Percentiles rank a stretch among this genome's conserved stretches.
Conservation (phyloP, 768 basidiomycete genomes). For the Macrolepiota fuliginosa region DNA sequence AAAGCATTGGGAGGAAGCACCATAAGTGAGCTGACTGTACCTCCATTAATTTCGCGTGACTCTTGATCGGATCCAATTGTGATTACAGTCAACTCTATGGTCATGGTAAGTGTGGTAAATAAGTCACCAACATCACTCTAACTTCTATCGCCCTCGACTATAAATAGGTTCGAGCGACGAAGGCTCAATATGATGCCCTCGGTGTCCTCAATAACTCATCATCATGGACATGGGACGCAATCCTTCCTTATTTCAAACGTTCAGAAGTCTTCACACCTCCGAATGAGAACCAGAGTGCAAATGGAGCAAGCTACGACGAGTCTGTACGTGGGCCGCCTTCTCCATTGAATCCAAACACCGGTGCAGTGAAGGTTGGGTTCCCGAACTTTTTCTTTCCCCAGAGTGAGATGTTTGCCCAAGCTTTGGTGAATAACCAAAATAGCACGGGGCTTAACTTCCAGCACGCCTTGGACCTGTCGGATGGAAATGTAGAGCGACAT, state of each 20-base stretch:
- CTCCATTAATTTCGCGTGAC: background rate
- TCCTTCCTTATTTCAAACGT: conserved; percentile 44
- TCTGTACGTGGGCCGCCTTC: conserved; percentile 23
- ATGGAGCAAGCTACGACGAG: conserved; percentile 23
- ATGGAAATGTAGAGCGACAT: conserved; percentile 24
- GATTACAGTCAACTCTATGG: conserved; percentile 42
- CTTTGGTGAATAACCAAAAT: conserved; percentile 2
- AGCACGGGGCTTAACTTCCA: conserved; percentile 18
- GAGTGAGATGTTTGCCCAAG: conserved; percentile 26
- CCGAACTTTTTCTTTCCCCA: conserved; percentile 31
- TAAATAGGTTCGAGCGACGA: conserved; percentile 32
- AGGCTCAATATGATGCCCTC: conserved; percentile 29
- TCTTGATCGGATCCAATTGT: background rate
- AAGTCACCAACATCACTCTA: background rate
- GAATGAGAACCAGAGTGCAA: conserved; percentile 23
- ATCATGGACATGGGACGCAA: conserved; percentile 36
- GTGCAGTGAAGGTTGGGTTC: conserved; percentile 30
- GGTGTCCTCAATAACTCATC: conserved; percentile 21
- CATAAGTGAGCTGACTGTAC: conserved; percentile 27
- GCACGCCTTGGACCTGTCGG: conserved; percentile 23
- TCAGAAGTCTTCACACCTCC: conserved; percentile 58
- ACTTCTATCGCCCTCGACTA: too few relatives aligned
- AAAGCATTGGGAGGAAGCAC: conserved; percentile 62
- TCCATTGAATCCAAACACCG: conserved; percentile 5
- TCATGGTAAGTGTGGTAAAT: conserved; percentile 22